Evolutionary conservation across 768 basidiomycete species (phyloP), one percentile per base, ranked within the genome.

Genomic region (Rhodotorula toruloides): DNA sequence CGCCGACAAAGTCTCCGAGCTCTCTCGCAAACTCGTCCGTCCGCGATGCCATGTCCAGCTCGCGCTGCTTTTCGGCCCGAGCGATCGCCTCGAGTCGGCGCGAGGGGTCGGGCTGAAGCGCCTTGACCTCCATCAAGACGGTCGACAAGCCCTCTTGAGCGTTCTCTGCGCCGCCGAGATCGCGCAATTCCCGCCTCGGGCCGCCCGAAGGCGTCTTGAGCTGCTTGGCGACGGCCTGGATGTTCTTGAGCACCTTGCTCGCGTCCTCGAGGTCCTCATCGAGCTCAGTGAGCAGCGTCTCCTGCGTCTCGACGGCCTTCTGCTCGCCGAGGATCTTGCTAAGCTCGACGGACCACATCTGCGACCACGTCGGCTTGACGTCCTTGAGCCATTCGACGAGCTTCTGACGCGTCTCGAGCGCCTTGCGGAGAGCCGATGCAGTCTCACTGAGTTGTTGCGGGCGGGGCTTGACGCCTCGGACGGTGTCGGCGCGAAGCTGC

Each of bases 271-370:
- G 86, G 76, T 99, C 94, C 75, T 92, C 92, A 69, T 89, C 79
- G 32, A 99, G 81, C 75, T 99, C 94, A 54, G 81, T 81, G 63
- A 94, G 81, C 77, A 99, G 84, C 77, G 92, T 91, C 76, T 93
- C 90, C 77, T 97, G 93, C 75, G 96, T 89, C 13, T 84, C 85
- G 65, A 97, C 79, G 80, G 96, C 89, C 72, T 92, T 89, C 76
- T 99, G 93, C 77, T 99, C 94, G 77, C 96, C 92, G 63, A 97
- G 88, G 61, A 99, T 92, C 71, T 91, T 90, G 81, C 91, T 88
- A 76, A 99, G 77, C 79, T 99, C 94, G 75, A 90, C 86, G 74
- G 90, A 89, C 94, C 94, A 99, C 27, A 92, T 97, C 83, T 93
- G 91, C 82, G 93, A 90, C 94, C 94, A 99, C 84, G 90, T 90